Percentiles rank a stretch among this genome's conserved stretches.
phyloP scores from a whole-genome alignment of 2,329 filamentous ascomycete species.

The Zarea fungicola region DNA sequence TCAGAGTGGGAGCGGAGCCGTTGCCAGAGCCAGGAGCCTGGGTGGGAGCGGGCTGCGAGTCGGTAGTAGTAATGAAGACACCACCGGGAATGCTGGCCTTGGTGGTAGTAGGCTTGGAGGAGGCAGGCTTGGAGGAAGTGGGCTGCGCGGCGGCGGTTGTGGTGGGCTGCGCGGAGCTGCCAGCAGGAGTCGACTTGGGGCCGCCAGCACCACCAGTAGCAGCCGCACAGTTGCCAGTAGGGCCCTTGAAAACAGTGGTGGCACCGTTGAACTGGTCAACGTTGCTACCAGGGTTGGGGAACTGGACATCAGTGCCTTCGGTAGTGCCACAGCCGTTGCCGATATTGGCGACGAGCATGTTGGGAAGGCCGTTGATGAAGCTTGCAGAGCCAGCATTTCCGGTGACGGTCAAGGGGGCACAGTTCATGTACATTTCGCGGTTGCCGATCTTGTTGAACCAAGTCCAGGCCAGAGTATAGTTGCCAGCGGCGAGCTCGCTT shows the following conservation, averaged over 20 bases:
- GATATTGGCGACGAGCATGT: conserved; percentile 67
- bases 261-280: conserved; percentile 44
- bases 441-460: conserved; percentile 95
- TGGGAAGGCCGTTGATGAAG: conserved; percentile 59
- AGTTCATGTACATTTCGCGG: conserved; percentile 98
- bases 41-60: background rate
- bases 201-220: conserved; percentile 22
- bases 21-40: conserved; percentile 11
- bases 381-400: conserved; percentile 43
- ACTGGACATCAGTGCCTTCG: conserved; percentile 54
- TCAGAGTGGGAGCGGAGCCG: background rate
- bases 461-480: conserved; percentile 82
- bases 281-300: conserved; percentile 58
- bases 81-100: background rate
- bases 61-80: conserved; percentile 1
- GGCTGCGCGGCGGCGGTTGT: conserved; percentile 19
- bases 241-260: conserved; percentile 28
- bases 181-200: conserved; percentile 17
- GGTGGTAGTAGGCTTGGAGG: background rate
- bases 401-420: conserved; percentile 66
- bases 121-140: conserved; percentile 13
- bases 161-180: conserved; percentile 16
- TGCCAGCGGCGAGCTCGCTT: conserved; percentile 62
- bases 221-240: conserved; percentile 20
- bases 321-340: conserved; percentile 52